Evolutionary conservation across 371 early-diverging fungal species (phyloP), one percentile per base, ranked within the genome.

Genomic region (Conidiobolus incongruus): DNA sequence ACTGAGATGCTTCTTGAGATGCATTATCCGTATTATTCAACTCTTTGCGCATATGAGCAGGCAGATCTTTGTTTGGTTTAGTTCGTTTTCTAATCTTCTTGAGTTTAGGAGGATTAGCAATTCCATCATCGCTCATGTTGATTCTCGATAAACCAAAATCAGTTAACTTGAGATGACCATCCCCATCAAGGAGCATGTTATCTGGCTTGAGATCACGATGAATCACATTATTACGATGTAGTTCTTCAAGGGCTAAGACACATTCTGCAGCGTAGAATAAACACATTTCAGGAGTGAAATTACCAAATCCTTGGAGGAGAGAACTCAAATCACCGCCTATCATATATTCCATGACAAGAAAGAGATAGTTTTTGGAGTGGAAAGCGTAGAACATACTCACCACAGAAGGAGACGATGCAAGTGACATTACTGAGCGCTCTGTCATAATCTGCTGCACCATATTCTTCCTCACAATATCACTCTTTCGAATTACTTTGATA

Each of bases 321-420:
- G 91, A 72, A 4, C 88, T 91, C 19, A 89, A 68, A 58, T 96
- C 97, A 2, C 97, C 97, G 4, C 97, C 97, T 44, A 83, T 87
- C 7, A 90, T 66, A 58, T 92, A 96, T 49, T 93, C 95, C 88
- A 61, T 46, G 56, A 80, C 94, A 43, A 94, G 66, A 54, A 83
- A 96, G 21, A 96, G 61, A 51, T 84, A 78, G 10, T 86, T 76
- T 45, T 70, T 70, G 42, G 77, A 82, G 47, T 93, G 88, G 53
- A 96, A 96, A 5, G 86, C 75, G 45, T 76, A 90, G 58, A 77
- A 81, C 3, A 90, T 57, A 47, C 85, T 86, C 13, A 90, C 90
- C 7, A 99, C 77, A 61, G 77, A 95, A 0, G 94, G 93, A 15
- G 75, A 82, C 12, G 80, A 70, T 43, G 87, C 84, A 35, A 81